phyloP scores from a whole-genome alignment of 129 eudicot genomes.

The Kitagawia praeruptora region DNA sequence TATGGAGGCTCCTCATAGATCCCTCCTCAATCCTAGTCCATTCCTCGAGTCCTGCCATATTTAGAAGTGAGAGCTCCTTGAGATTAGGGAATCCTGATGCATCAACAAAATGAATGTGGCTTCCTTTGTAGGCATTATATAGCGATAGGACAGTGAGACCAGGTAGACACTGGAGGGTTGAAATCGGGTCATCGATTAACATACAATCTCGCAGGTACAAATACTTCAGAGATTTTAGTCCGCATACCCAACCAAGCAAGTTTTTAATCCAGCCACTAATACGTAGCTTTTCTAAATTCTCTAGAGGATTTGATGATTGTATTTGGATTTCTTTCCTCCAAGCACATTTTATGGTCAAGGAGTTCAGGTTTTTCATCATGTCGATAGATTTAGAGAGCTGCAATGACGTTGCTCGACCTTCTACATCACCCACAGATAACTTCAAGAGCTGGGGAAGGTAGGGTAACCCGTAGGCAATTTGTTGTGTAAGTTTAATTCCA shows the following conservation, averaged over 20 bases:
- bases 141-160: constrained; percentile 7
- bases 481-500: constrained; percentile 14
- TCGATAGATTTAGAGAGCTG: constrained; percentile 16
- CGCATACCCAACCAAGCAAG: constrained; percentile 15
- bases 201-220: constrained; percentile 12
- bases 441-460: constrained; percentile 18
- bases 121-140: constrained; percentile 17
- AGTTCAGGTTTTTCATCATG: constrained; percentile 17
- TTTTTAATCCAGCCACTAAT: constrained; percentile 13
- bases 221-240: constrained; percentile 12
- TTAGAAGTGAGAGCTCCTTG: constrained; percentile 6
- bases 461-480: constrained; percentile 9
- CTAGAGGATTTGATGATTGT: constrained; percentile 14
- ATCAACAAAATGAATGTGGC: constrained; percentile 7
- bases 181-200: constrained; percentile 17
- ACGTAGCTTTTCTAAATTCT: constrained; percentile 12
- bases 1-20: constrained; percentile 14
- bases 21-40: constrained; percentile 13
- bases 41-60: constrained; percentile 11
- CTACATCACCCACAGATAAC: constrained; percentile 17
- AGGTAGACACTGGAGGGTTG: constrained; percentile 10
- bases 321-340: constrained; percentile 19
- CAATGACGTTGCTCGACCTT: constrained; percentile 15
- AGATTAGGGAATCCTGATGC: constrained; percentile 16
- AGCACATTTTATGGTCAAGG: constrained; percentile 17